Evolutionary conservation across 805 yeast species (phyloP).

Genomic region (Saturnispora diversa): DNA sequence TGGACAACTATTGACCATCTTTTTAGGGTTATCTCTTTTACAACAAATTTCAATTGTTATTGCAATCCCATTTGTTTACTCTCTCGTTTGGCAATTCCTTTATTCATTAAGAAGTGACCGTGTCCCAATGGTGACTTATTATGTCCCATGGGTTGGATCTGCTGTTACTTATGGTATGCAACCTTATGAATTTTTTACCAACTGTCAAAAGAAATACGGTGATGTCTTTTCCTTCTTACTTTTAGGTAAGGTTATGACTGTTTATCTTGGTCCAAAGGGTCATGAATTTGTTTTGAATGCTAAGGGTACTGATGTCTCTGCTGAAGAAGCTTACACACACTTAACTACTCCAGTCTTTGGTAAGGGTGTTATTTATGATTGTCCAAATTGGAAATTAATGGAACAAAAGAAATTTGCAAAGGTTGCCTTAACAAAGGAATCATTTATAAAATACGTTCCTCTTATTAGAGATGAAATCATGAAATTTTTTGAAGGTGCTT

Average conservation of each 20-base stretch:
- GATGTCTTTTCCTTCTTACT: conserved; percentile 87
- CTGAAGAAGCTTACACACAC: conserved; percentile 93
- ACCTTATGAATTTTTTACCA: conserved; percentile 83
- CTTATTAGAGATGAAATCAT: conserved; percentile 70
- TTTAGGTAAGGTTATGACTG: conserved; percentile 90
- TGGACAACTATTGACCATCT: conserved; percentile 6
- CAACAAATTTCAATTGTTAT: conserved; percentile 31
- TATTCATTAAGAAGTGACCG: conserved; percentile 72
- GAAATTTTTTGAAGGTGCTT: conserved; percentile 50
- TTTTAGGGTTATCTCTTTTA: conserved; percentile 18
- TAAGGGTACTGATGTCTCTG: conserved; percentile 80
- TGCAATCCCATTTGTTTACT: conserved; percentile 55
- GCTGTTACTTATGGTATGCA: conserved; percentile 85
- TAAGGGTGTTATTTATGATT: conserved; percentile 94
- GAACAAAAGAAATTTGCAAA: conserved; percentile 97
- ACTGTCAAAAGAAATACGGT: conserved; percentile 75
- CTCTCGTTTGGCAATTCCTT: conserved; percentile 55
- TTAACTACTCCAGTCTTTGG: conserved; percentile 99
- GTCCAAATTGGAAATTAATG: conserved; percentile 90
- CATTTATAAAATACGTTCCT: conserved; percentile 83
- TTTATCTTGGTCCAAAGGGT: conserved; percentile 93
- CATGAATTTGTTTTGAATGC: conserved; percentile 94
- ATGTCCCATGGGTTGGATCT: conserved; percentile 94
- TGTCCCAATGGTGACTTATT: conserved; percentile 83
- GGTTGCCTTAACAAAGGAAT: conserved; percentile 75